These are phyloP conservation scores for Verticillium tricorpus DNA, from an alignment of 2,329 filamentous ascomycete species.

Conservation along the genomic window DNA sequence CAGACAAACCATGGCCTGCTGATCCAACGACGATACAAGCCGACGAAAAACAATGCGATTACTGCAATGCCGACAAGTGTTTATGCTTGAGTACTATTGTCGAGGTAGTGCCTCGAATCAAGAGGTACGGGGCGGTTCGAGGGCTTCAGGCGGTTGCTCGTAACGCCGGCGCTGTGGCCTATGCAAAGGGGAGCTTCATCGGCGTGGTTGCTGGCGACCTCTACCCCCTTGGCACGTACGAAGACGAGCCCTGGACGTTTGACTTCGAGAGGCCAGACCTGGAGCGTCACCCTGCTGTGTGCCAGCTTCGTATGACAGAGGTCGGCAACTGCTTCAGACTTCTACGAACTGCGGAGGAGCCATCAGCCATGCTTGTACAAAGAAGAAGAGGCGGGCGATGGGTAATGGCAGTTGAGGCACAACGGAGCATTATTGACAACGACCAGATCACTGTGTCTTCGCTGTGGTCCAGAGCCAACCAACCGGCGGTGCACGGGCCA, in stretches of 20 bases:
- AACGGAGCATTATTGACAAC: not conserved
- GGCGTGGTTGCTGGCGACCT: not conserved
- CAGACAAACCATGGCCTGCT: not conserved
- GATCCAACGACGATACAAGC: not conserved
- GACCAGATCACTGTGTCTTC: not conserved
- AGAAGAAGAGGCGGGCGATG: not conserved
- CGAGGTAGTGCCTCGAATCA: not conserved
- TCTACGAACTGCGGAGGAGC: not conserved
- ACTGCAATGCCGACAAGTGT: not conserved
- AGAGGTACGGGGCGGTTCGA: not conserved
- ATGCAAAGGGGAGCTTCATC: not conserved
- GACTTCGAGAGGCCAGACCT: not conserved
- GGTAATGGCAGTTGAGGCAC: conserved; percentile 1
- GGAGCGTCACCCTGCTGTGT: not conserved
- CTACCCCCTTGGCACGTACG: not conserved
- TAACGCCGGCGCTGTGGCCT: not conserved
- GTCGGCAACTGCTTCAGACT: conserved; percentile 1
- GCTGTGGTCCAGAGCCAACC: not conserved
- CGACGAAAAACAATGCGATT: not conserved
- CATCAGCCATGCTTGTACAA: not conserved
- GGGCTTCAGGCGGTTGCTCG: not conserved
- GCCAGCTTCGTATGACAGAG: not conserved
- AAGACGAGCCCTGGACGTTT: not conserved
- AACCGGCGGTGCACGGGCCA: not conserved
- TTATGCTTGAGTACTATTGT: not conserved